Base-by-base conservation (phyloP, 345 rosid species). In the Melastoma malabathricum region DNA sequence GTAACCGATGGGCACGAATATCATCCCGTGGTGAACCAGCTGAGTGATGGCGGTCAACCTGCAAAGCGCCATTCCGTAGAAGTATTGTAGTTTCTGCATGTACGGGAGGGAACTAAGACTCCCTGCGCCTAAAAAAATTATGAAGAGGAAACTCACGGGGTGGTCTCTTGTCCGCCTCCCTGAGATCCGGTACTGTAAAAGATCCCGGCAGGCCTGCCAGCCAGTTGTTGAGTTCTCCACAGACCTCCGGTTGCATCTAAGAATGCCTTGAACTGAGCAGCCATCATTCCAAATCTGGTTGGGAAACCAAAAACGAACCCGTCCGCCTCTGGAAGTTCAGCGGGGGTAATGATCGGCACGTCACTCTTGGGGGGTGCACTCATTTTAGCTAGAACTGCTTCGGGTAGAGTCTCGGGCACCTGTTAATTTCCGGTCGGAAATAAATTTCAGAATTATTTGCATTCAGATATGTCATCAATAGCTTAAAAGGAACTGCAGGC, bases 161-260 rank as follows among this genome's bases (percentile, higher is more conserved):
- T 90, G 44, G 96, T 90, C 70, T 90, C 98, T 61, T 90, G 98
- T 41, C 98, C 98, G 18, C 98, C 98, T 12, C 98, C 98, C 70
- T 90, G 96, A 61, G 98, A 86, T 34, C 96, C 98, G 22, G 98
- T 90, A 79, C 98, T 86, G 69, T 69, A 86, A 73, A 90, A 90
- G 63, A 90, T 68, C 44, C 98, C 98, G 23, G 98, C 98, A 53
- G 98, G 94, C 60, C 83, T 90, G 52, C 98, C 98, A 0, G 98
- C 98, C 15, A 89, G 97, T 52, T 76, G 74, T 43, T 83, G 97
- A 51, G 98, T 72, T 61, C 94, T 82, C 98, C 98, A 86, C 51
- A 83, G 72, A 25, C 89, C 94, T 57, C 98, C 96, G 13, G 98
- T 90, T 52, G 96, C 81, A 60, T 90, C 98, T 59, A 90, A 41